Evolutionary conservation across 2,329 filamentous ascomycete genomes (phyloP).

Genomic region (Pseudogymnoascus sp.): DNA sequence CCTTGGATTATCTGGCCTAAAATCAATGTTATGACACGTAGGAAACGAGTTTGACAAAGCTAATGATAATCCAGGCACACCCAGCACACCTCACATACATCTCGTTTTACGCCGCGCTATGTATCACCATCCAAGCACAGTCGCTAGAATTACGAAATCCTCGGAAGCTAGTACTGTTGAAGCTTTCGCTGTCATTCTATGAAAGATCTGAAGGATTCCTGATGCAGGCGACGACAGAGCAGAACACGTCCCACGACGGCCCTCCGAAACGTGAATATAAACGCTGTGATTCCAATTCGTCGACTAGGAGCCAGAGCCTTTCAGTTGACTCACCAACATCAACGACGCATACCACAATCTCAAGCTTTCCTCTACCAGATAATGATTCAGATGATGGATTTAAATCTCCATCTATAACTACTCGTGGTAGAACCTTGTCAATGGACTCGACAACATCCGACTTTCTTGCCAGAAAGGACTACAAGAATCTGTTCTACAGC

Average conservation of each 20-base stretch:
- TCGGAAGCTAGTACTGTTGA: neutral
- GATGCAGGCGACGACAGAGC: neutral
- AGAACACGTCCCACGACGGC: neutral
- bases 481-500: constrained; percentile 4
- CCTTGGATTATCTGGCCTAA: neutral
- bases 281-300: neutral
- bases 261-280: neutral
- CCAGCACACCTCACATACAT: constrained; percentile 29
- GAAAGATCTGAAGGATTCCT: constrained; percentile 4
- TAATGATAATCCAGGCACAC: constrained; percentile 18
- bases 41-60: neutral
- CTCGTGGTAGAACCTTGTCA: neutral
- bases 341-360: neutral
- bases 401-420: neutral
- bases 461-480: neutral
- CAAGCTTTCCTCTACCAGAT: neutral
- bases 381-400: neutral
- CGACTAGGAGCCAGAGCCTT: neutral
- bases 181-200: neutral
- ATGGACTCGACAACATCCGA: neutral
- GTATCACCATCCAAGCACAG: constrained; percentile 26
- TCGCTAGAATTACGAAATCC: constrained; percentile 17
- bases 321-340: neutral
- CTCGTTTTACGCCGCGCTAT: constrained; percentile 28
- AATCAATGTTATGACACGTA: neutral